These are phyloP conservation scores for Saccharum hybrid DNA, from an alignment of 202 grass and related monocot genomes.

Conservation along the genomic window DNA sequence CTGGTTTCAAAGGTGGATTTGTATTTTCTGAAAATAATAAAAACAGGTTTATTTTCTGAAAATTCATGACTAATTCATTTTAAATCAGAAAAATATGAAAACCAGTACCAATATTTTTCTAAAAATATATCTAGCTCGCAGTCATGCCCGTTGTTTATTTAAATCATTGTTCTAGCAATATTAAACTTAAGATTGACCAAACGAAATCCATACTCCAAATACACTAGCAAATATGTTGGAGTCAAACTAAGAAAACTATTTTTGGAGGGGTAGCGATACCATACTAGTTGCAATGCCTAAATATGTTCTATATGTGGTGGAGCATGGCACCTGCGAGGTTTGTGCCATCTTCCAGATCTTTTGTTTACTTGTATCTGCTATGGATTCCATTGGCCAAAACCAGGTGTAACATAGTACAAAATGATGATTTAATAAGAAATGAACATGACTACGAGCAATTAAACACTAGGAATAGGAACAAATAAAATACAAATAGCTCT, in stretches of 20 bases:
- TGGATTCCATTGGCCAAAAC: background rate
- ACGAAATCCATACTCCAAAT: background rate
- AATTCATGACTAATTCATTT: too few relatives aligned
- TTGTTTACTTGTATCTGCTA: background rate
- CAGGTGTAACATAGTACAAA: background rate
- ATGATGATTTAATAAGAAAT: background rate
- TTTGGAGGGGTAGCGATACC: too few relatives aligned
- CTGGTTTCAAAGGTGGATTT: background rate
- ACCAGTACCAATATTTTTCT: background rate
- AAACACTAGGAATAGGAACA: background rate
- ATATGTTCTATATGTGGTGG: too few relatives aligned
- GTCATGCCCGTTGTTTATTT: background rate
- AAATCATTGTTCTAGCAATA: background rate
- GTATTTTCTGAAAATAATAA: background rate
- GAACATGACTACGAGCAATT: background rate
- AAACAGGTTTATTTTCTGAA: background rate
- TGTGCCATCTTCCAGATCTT: too few relatives aligned
- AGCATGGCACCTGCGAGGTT: too few relatives aligned
- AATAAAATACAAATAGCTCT: background rate
- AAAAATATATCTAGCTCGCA: background rate
- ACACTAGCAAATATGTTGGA: background rate
- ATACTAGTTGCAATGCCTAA: too few relatives aligned
- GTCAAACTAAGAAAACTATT: background rate
- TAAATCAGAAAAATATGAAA: background rate
- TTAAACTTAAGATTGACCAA: background rate